Conservation (phyloP, 2,329 filamentous ascomycete genomes). For the Diaporthe australafricana region DNA sequence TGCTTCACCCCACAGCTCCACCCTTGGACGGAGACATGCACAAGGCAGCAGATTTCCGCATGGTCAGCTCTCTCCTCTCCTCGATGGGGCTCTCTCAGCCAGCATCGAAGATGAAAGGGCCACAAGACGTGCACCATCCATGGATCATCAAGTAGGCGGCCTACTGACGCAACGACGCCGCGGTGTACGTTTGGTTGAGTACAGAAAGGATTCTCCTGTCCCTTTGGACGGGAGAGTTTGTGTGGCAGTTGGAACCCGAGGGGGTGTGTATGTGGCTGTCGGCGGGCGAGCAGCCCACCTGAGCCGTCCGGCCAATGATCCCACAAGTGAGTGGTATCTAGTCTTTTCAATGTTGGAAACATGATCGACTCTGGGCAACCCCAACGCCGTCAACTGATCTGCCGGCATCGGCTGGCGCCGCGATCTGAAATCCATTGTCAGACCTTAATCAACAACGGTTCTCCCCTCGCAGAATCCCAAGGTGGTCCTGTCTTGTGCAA, state of each 20-base stretch:
- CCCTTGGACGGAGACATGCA: constrained; percentile 2
- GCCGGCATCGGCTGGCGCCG: constrained; percentile 30
- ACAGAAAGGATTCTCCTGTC: not conserved
- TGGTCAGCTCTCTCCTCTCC: constrained; percentile 3
- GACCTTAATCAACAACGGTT: constrained; percentile 29
- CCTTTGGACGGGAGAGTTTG: not conserved
- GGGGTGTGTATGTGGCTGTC: not conserved
- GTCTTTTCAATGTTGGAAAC: not conserved
- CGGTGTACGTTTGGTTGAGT: not conserved
- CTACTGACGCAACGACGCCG: constrained; percentile 28
- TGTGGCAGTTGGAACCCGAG: constrained; percentile 12
- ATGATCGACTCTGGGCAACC: constrained; percentile 26
- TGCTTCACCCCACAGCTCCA: constrained; percentile 20
- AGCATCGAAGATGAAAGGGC: constrained; percentile 9
- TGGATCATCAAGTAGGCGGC: not conserved
- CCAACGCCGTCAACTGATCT: constrained; percentile 14
- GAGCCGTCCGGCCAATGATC: not conserved
- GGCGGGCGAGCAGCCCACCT: not conserved
- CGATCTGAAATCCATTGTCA: constrained; percentile 30
- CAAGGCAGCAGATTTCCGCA: constrained; percentile 14
- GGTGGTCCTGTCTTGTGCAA: constrained; percentile 8
- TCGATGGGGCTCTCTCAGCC: constrained; percentile 7
- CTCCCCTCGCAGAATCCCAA: not conserved
- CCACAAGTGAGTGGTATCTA: not conserved
- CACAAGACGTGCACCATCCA: constrained; percentile 13